Base-by-base conservation (phyloP, 2,329 filamentous ascomycete species). In the Coleophoma eucalyptorum region DNA sequence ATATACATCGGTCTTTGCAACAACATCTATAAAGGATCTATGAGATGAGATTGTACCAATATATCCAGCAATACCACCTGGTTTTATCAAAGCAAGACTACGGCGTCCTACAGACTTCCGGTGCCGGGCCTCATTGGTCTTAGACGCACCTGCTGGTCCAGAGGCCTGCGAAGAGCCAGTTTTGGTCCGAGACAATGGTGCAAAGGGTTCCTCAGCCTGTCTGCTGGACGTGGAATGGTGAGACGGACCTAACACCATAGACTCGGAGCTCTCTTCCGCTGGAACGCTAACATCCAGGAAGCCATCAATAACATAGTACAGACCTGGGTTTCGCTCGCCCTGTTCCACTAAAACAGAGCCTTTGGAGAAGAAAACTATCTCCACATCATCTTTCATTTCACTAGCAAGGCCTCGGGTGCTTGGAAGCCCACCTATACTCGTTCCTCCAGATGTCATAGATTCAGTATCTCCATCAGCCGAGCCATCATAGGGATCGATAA, bases 291-390 rank as follows among this genome's bases (percentile, higher is more conserved):
- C 92, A 62, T 99, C 94, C 34, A 99, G 73, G 62, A 99, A 99
- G 0, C 94, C 94, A 66, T 99, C 94, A 46, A 99, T 88, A 3
- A 99, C 93, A 69, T 99, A 99, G 71, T 99, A 99, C 1, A 99
- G 69, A 0, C 94, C 94, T 0, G 94, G 94, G 60, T 95, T 96
- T n/a, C 94, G 82, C 67, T 99, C 94, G 10, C 94, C 93, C 71
- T 97, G 92, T 64, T 99, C 94, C 0, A 99, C 92, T 15, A 99
- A 78, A 1, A 99, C 88, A 2, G 94, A 93, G 2, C 89, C 92
- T 67, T 97, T 90, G 0, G 92, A 93, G 58, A 99, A 99, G 72
- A 89, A 97, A 5, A 99, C 94, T 57, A 99, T 97, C 65, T 99
- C 94, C 3, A 97, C 83, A 48, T 99, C 94, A 55, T 96, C 87